Evolutionary conservation across 805 yeast genomes (phyloP).

Genomic region (Saccharomycopsis olivae): DNA sequence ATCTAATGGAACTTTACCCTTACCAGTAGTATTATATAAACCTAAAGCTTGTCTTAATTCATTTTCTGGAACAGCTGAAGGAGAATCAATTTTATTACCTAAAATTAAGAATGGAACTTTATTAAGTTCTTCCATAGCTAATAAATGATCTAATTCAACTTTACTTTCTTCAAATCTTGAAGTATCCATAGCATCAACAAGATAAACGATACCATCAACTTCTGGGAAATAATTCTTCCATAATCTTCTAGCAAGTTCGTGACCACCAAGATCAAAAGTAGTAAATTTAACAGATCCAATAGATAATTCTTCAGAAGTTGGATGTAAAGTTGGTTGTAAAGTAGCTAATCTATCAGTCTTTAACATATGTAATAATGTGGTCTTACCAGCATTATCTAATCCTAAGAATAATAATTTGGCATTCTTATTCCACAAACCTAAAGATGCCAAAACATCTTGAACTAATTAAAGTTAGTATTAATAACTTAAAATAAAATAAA

Average conservation of each 20-base stretch:
- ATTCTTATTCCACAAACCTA: slow-evolving; percentile 87
- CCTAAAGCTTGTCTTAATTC: slow-evolving; percentile 88
- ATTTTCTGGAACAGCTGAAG: slow-evolving; percentile 89
- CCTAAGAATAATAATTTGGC: slow-evolving; percentile 94
- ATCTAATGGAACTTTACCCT: slow-evolving; percentile 57
- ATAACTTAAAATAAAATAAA: neutral
- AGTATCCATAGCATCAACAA: slow-evolving; percentile 95
- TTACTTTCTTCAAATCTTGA: slow-evolving; percentile 92
- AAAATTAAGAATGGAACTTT: slow-evolving; percentile 86
- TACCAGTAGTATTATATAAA: slow-evolving; percentile 83
- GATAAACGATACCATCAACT: slow-evolving; percentile 92
- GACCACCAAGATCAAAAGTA: slow-evolving; percentile 98
- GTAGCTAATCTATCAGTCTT: slow-evolving; percentile 97
- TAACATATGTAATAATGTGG: slow-evolving; percentile 76
- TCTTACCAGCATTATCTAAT: slow-evolving; percentile 96
- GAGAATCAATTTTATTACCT: slow-evolving; percentile 95
- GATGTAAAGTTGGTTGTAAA: slow-evolving; percentile 95
- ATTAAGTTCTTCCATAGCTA: slow-evolving; percentile 83
- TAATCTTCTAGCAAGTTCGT: slow-evolving; percentile 95
- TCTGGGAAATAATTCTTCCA: slow-evolving; percentile 99
- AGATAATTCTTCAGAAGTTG: slow-evolving; percentile 95
- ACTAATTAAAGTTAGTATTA: slow-evolving; percentile 24
- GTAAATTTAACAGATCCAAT: slow-evolving; percentile 96
- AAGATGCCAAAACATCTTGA: slow-evolving; percentile 66
- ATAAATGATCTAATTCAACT: slow-evolving; percentile 87